A percentile compares a stretch with the other conserved stretches of the same genome.
phyloP scores from a whole-genome alignment of 2,329 filamentous ascomycete genomes.

The Cladophialophora exuberans region DNA sequence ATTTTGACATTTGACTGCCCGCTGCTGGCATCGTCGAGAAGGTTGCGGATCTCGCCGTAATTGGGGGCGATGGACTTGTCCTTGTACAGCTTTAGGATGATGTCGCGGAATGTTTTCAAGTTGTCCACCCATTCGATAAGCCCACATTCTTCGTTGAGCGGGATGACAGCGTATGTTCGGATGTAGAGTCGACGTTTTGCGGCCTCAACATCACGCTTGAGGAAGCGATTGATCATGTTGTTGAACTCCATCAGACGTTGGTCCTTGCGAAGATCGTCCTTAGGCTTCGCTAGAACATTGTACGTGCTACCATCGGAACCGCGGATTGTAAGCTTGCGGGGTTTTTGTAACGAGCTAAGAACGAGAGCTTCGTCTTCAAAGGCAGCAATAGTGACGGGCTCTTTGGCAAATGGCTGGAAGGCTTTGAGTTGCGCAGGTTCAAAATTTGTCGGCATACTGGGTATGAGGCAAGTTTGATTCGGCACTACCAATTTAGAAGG shows the following conservation, averaged over 20 bases:
- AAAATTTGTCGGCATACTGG: conserved; percentile 72
- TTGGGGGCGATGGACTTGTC: conserved; percentile 68
- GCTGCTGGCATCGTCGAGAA: conserved; percentile 68
- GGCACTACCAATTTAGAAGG: conserved; percentile 88
- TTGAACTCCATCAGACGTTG: conserved; percentile 99
- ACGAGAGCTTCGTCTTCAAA: conserved; percentile 90
- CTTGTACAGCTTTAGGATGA: conserved; percentile 77
- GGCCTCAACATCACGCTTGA: conserved; percentile 89
- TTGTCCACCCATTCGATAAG: conserved; percentile 99
- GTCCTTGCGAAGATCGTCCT: conserved; percentile 96
- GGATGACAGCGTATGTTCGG: conserved; percentile 95
- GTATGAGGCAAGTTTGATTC: conserved; percentile 80
- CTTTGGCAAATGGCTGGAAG: conserved; percentile 84
- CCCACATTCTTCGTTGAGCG: conserved; percentile 95
- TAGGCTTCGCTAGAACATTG: conserved; percentile 92
- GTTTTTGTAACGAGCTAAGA: conserved; percentile 87
- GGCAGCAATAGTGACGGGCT: conserved; percentile 76
- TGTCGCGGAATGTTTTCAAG: conserved; percentile 89
- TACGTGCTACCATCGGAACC: conserved; percentile 89
- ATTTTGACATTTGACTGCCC: conserved; percentile 53
- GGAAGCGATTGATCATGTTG: conserved; percentile 90
- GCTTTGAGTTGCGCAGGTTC: conserved; percentile 68
- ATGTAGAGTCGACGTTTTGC: conserved; percentile 91
- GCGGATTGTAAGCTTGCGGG: conserved; percentile 82
- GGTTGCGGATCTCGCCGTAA: conserved; percentile 66